Percentiles rank a stretch among this genome's conserved stretches.
phyloP scores from a whole-genome alignment of 768 basidiomycete genomes.

The Calocybe cyanea region DNA sequence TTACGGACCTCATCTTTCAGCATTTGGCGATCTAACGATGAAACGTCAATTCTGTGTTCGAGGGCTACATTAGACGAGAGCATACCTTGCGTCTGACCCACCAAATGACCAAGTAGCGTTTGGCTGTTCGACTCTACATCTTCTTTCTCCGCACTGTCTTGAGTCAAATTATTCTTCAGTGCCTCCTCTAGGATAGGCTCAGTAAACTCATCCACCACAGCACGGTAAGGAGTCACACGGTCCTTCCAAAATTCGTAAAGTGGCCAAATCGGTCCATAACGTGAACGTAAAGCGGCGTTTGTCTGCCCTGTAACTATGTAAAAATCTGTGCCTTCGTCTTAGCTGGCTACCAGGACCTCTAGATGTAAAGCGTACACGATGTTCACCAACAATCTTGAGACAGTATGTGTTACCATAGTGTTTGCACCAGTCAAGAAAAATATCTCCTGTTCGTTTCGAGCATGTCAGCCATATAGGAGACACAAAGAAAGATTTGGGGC shows the following conservation, averaged over 20 bases:
- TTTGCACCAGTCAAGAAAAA: slow-evolving; percentile 19
- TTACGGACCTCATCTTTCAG: slow-evolving; percentile 20
- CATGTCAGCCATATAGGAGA: neutral
- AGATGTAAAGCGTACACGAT: slow-evolving; percentile 30
- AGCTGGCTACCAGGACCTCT: no score
- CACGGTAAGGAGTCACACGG: slow-evolving; percentile 39
- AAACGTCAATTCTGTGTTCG: neutral
- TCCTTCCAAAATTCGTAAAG: slow-evolving; percentile 48
- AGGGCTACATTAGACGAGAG: neutral
- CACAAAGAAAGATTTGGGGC: slow-evolving; percentile 2
- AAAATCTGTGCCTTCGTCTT: no score
- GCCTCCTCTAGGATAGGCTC: slow-evolving; percentile 51
- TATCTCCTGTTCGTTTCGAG: slow-evolving; percentile 21
- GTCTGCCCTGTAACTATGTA: no score
- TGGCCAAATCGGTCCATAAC: slow-evolving; percentile 26
- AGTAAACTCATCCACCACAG: slow-evolving; percentile 46
- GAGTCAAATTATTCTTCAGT: slow-evolving; percentile 31
- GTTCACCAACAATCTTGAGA: slow-evolving; percentile 25
- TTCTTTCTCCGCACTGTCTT: slow-evolving; percentile 16
- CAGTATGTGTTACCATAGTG: slow-evolving; percentile 23
- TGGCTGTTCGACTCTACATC: slow-evolving; percentile 25
- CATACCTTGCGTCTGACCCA: slow-evolving; percentile 51
- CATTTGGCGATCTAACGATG: slow-evolving; percentile 14
- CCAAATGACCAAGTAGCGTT: slow-evolving; percentile 48
- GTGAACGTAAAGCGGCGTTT: slow-evolving; percentile 23